phyloP scores from a whole-genome alignment of 2,329 filamentous ascomycete species.

The Penicillium sp. region DNA sequence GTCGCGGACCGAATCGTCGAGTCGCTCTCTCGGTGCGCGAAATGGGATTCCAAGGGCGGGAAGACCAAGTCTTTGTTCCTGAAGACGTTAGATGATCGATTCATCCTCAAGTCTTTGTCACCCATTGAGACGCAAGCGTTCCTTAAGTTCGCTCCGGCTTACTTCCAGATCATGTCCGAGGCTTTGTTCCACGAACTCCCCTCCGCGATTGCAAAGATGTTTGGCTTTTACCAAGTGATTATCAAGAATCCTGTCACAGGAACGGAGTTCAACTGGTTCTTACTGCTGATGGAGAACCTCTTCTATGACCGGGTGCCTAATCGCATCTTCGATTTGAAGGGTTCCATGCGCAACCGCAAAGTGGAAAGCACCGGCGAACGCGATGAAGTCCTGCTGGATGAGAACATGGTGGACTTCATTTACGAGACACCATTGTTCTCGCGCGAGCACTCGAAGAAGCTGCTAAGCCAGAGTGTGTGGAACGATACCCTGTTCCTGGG shows the following conservation, averaged over 20 bases:
- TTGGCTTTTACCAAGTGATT: constrained; percentile 94
- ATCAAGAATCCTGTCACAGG: constrained; percentile 93
- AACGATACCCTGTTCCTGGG: constrained; percentile 96
- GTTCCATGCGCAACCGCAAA: constrained; percentile 97
- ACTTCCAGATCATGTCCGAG: constrained; percentile 96
- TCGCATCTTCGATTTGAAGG: constrained; percentile 92
- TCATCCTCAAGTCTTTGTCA: constrained; percentile 88
- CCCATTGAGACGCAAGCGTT: constrained; percentile 92
- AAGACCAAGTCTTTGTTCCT: constrained; percentile 97
- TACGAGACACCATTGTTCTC: constrained; percentile 95
- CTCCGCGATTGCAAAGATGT: constrained; percentile 97
- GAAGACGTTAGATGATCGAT: constrained; percentile 90
- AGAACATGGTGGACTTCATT: constrained; percentile 99
- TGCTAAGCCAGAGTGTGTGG: constrained; percentile 87
- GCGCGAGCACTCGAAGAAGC: constrained; percentile 91
- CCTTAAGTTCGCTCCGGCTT: constrained; percentile 89
- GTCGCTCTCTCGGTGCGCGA: constrained; percentile 88
- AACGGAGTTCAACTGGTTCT: constrained; percentile 89
- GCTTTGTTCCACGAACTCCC: constrained; percentile 92
- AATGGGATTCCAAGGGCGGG: constrained; percentile 97
- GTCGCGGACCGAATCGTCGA: constrained; percentile 92
- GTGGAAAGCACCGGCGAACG: constrained; percentile 93
- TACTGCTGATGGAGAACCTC: constrained; percentile 94
- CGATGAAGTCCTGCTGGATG: constrained; percentile 92
- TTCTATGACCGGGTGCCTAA: constrained; percentile 93